Base-by-base conservation (phyloP, 352 stramenopile genomes). In the Globisporangium canariense region DNA sequence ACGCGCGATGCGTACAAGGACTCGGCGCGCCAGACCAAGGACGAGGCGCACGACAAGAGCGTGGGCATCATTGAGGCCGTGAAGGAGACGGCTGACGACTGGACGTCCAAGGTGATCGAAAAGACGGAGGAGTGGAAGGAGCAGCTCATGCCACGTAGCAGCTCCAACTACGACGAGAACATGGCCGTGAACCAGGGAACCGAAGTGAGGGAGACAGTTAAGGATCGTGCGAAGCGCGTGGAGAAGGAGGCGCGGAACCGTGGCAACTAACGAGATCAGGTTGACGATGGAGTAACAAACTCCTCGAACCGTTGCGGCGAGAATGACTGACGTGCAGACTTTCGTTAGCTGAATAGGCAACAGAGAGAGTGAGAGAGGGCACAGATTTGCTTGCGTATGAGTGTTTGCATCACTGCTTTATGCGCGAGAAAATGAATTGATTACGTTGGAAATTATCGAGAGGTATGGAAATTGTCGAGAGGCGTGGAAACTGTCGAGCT, bases 51-150 rank as follows among this genome's bases (percentile, higher is more conserved):
- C 51, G 50, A 54, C 52, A 60, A 34, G 18, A 52, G 52, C 4
- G 18, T 25, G 30, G 43, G 38, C 20, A 38, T 61, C 20, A 28
- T 60, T 10, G 61, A 61, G 30, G 28, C 34, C n/a, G 69, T 77
- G 40, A 77, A 76, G 59, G 69, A 78, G 53, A 75, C 47, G 41
- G 71, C 67, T 14, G 59, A 73, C 58, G 62, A 78, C 55, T 63
- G 64, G 43, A 70, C 65, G 28, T 45, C 67, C 41, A 66, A 53
- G 45, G 71, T 75, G 49, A 64, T 60, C 53, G 68, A 78, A 49
- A 77, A 65, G 58, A 64, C 68, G 34, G 70, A 67, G 16, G 70
- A 74, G 50, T 73, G 65, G 64, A 75, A 70, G 32, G 72, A 70
- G 45, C 66, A 60, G 56, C 52, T 65, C 10, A 4, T 79, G 55